Base-by-base conservation (phyloP, 208 protist genomes). In the Leishmania guyanensis region DNA sequence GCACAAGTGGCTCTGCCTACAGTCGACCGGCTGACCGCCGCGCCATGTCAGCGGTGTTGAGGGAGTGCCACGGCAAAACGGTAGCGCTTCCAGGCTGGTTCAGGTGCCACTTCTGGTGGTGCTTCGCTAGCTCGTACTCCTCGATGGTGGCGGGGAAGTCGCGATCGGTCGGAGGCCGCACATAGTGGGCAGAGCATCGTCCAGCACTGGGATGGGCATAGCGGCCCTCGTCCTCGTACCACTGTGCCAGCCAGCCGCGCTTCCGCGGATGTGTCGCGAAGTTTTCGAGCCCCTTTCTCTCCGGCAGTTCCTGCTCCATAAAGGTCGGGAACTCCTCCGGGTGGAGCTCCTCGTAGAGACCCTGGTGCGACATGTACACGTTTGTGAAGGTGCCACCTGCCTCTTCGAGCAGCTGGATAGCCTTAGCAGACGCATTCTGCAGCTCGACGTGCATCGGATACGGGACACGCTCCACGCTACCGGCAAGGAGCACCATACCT, bases 101-200 rank as follows among this genome's bases (percentile, higher is more conserved):
- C 56, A 98, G 87, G 81, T 98, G 95, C 95, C 95, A 98, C 84
- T 97, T 97, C 85, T 98, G 95, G 77, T 98, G 95, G 80, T 98
- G 95, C 84, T 96, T 96, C n/a, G 95, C 93, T 56, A 95, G 81
- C 77, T 98, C 93, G 77, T 95, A 94, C 84, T 98, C 95, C 71
- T 97, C 92, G 1, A 95, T 85, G 0, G 95, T 95, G 36, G 93
- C 84, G n/a, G 95, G 95, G 85, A 94, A 96, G 82, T 98, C 95
- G 48, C 95, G 90, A 43, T 91, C 88, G 3, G 84, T 89, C 10
- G 95, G 95, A 1, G 95, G 93, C 5, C 91, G 89, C 22, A 91
- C 81, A 84, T 98, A 98, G 79, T 98, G 95, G 0, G 95, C 85
- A 69, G 89, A 74, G 60, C 95, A 88, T 10, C 95, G 87, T 4